Evolutionary conservation across 1,139 yeast genomes (phyloP).

Genomic region (Torulaspora pretoriensis): DNA sequence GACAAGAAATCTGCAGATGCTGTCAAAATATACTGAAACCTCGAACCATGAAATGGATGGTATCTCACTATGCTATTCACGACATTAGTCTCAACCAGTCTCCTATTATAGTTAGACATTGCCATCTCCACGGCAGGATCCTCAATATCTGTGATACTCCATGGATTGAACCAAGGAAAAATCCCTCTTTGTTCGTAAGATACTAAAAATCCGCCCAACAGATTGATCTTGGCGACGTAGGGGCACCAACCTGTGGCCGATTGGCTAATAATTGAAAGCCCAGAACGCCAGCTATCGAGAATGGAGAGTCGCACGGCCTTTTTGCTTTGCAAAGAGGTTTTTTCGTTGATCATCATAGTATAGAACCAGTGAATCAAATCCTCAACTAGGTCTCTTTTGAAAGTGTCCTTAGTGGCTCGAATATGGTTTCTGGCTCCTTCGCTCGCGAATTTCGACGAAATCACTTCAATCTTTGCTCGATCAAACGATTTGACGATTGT

Average conservation of each 20-base stretch:
- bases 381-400: slow-evolving; percentile 25
- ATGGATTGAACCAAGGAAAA: slow-evolving; percentile 30
- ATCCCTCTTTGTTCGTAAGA: slow-evolving; percentile 23
- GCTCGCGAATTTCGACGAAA: slow-evolving; percentile 21
- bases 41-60: slow-evolving; percentile 53
- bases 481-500: slow-evolving; percentile 25
- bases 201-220: slow-evolving; percentile 30
- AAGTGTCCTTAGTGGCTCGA: slow-evolving; percentile 24
- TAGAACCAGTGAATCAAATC: slow-evolving; percentile 30
- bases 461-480: slow-evolving; percentile 18
- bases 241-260: slow-evolving; percentile 16
- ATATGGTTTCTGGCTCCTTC: slow-evolving; percentile 26
- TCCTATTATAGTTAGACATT: slow-evolving; percentile 42
- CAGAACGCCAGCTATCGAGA: slow-evolving; percentile 28
- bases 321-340: slow-evolving; percentile 14
- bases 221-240: slow-evolving; percentile 23
- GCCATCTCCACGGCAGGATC: slow-evolving; percentile 41
- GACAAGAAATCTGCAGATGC: slow-evolving; percentile 51
- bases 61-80: slow-evolving; percentile 31
- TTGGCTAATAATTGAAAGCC: slow-evolving; percentile 15
- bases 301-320: slow-evolving; percentile 26
- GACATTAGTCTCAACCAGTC: slow-evolving; percentile 40
- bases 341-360: slow-evolving; percentile 13
- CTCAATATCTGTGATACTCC: slow-evolving; percentile 27
- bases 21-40: slow-evolving; percentile 67